A percentile compares a stretch with the other conserved stretches of the same genome.
phyloP scores from a whole-genome alignment of 2,329 filamentous ascomycete genomes.

The Samsoniella hepiali region DNA sequence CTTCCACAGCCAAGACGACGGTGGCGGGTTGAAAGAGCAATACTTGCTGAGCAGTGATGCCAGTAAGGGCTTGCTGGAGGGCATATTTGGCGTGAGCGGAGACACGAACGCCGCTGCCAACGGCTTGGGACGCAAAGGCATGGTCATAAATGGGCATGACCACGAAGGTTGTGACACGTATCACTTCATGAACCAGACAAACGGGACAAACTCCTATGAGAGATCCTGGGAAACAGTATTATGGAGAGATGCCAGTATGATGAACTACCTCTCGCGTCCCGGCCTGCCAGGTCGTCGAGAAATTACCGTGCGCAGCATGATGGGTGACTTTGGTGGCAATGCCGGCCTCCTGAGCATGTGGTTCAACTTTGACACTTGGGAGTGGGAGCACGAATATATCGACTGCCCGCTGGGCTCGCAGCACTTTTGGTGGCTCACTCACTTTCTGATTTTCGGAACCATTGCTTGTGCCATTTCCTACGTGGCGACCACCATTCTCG shows the following conservation, averaged over 20 bases:
- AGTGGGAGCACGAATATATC: conserved; percentile 79
- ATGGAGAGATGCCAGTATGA: conserved; percentile 44
- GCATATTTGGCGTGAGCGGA: conserved; percentile 74
- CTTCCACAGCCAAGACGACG: conserved; percentile 65
- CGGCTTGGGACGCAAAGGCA: conserved; percentile 67
- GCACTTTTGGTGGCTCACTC: conserved; percentile 91
- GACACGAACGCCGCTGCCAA: conserved; percentile 54
- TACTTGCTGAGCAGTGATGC: conserved; percentile 78
- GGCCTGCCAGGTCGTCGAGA: conserved; percentile 69
- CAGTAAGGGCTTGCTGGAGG: conserved; percentile 74
- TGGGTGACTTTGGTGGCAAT: conserved; percentile 94
- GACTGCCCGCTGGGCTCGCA: conserved; percentile 79
- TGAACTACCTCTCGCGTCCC: conserved; percentile 39
- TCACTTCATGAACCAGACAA: conserved; percentile 71
- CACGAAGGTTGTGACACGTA: conserved; percentile 90
- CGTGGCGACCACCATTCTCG: conserved; percentile 26
- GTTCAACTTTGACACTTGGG: conserved; percentile 70
- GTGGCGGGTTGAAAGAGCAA: conserved; percentile 80
- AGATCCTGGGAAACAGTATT: conserved; percentile 48
- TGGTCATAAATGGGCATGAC: conserved; percentile 91
- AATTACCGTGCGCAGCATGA: conserved; percentile 95
- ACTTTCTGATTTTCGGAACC: conserved; percentile 63
- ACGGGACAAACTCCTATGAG: conserved; percentile 37
- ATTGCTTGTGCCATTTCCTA: conserved; percentile 32
- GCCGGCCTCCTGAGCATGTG: conserved; percentile 83